Evolutionary conservation across 352 stramenopile species (phyloP), one percentile per base, ranked within the genome.

Genomic region (Pythium grandisporangium): DNA sequence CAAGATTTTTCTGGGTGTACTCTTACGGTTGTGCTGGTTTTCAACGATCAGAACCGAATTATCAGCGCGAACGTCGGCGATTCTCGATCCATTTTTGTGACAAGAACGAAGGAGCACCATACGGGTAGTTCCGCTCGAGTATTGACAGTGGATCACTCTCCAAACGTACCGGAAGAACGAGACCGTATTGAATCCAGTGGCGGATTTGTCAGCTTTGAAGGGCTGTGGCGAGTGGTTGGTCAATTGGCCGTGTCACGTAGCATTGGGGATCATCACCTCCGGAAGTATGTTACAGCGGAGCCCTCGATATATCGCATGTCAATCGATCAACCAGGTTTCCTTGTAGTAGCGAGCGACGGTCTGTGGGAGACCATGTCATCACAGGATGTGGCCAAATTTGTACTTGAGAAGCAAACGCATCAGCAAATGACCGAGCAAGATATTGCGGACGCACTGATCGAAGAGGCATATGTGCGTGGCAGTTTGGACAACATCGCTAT

Each of bases 401-500:
- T 84, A 2, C n/a, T 38, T 1, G 72, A 57, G 11, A 42, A 71
- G 35, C 59, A 47, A 1, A n/a, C n/a, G n/a, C 34, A 39, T 14
- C 21, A 17, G 2, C 23, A 38, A 14, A 27, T 24, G 27, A 21
- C 8, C 22, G 2, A 10, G 13, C 44, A 61, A 45, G 37, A 51
- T n/a, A 44, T 90, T 35, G 84, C 87, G 10, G 58, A 87, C 35
- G 44, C 76, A 14, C 52, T 97, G n/a, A 71, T 93, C 5, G 61
- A 89, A 17, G 89, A 98, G 55, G 84, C 89, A 23, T 98, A 96
- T 51, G 71, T 98, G n/a, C 74, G 91, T 37, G 93, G 95, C 37
- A 96, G 84, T 37, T 82, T 84, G 5, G 95, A 98, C 53, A 98
- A 98, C 48, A 89, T 97, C 51, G 93, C 87, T 22, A 77, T 95